These are phyloP conservation scores for Leptodermis oblonga DNA, from an alignment of 257 asterid species.

Conservation along the genomic window DNA sequence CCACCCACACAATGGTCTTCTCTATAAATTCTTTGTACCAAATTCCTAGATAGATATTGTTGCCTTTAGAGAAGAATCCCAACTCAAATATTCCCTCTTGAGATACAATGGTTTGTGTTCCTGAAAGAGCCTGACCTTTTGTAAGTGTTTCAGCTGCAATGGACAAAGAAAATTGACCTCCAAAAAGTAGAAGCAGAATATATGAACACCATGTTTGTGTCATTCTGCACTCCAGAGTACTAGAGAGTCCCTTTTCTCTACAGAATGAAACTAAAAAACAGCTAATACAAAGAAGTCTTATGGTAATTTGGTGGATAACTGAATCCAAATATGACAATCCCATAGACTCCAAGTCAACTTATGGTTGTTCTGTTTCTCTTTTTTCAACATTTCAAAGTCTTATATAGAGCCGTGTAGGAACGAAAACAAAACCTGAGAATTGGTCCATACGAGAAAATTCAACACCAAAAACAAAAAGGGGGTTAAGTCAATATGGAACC, in stretches of 20 bases:
- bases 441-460: background rate
- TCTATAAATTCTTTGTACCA: constrained; percentile 30
- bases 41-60: constrained; percentile 26
- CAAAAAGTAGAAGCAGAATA: constrained; percentile 4
- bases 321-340: background rate
- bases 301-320: background rate
- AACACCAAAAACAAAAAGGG: background rate
- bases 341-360: background rate
- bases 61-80: constrained; percentile 33
- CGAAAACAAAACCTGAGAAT: background rate
- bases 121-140: constrained; percentile 23
- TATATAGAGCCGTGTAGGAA: background rate
- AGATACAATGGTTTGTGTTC: constrained; percentile 29
- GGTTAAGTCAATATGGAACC: too few relatives aligned
- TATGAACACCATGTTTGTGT: background rate
- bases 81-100: constrained; percentile 29
- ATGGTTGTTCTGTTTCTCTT: background rate
- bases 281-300: background rate
- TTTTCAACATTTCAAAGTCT: background rate
- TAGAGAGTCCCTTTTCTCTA: background rate
- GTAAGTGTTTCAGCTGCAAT: constrained; percentile 25
- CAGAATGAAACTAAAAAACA: background rate
- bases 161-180: constrained; percentile 15
- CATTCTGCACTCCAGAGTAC: background rate
- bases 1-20: constrained; percentile 31